Evolutionary conservation across 1,284 basidiomycete species (phyloP).

Genomic region (Papiliotrema terrestris): DNA sequence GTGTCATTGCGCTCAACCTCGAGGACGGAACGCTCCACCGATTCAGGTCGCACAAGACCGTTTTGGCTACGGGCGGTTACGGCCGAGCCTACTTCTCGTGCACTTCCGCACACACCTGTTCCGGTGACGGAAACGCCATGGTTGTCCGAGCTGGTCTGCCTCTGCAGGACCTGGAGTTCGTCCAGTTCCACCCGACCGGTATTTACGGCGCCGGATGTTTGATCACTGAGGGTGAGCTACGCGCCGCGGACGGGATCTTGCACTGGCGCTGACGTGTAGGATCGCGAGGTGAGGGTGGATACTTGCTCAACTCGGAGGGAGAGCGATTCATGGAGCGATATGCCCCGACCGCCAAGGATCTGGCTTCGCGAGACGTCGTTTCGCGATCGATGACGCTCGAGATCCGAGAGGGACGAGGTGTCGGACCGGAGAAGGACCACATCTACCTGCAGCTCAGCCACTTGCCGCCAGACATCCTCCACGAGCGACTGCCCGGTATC

Average conservation of each 20-base stretch:
- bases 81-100: slow-evolving; percentile 99
- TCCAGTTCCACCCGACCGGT: slow-evolving; percentile 99
- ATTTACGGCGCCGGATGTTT: slow-evolving; percentile 99
- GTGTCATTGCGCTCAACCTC: slow-evolving; percentile 98
- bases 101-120: slow-evolving; percentile 98
- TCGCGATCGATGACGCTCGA: slow-evolving; percentile 99
- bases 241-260: background rate
- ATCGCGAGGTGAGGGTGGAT: slow-evolving; percentile 98
- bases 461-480: slow-evolving; percentile 90
- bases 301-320: slow-evolving; percentile 96
- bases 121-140: slow-evolving; percentile 99
- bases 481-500: slow-evolving; percentile 97
- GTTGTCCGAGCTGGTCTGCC: slow-evolving; percentile 94
- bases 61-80: slow-evolving; percentile 97
- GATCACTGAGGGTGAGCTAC: slow-evolving; percentile 81
- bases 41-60: slow-evolving; percentile 98
- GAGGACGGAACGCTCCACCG: slow-evolving; percentile 99
- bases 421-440: slow-evolving; percentile 98
- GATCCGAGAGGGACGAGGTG: slow-evolving; percentile 97
- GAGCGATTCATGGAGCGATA: slow-evolving; percentile 99
- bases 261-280: slow-evolving; percentile 54
- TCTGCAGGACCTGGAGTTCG: slow-evolving; percentile 96
- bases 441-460: slow-evolving; percentile 96
- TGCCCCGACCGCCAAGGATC: slow-evolving; percentile 98
- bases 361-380: slow-evolving; percentile 98